Conservation (phyloP, 805 yeast species). For the Kluyveromyces dobzhanskii region DNA sequence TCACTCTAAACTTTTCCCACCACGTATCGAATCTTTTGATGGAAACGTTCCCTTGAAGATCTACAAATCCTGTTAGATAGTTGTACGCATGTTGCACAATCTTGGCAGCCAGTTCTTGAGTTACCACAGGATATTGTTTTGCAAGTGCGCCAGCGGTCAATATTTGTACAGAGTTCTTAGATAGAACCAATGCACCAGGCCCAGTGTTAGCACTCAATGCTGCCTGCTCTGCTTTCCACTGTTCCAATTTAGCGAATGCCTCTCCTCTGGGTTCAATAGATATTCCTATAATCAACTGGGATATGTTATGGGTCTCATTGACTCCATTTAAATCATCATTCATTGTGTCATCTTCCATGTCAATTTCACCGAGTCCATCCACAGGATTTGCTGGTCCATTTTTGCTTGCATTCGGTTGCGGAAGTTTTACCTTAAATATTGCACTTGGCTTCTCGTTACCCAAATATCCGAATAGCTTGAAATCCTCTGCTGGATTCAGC, state of each 20-base stretch:
- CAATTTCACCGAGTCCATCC: conserved; percentile 47
- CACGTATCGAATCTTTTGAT: conserved; percentile 84
- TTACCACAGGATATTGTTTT: conserved; percentile 32
- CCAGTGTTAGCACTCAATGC: conserved; percentile 12
- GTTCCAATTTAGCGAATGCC: conserved; percentile 51
- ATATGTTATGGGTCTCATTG: conserved; percentile 27
- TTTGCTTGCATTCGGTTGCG: conserved; percentile 19
- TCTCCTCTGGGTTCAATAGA: conserved; percentile 72
- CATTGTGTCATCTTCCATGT: conserved; percentile 44
- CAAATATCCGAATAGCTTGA: conserved; percentile 58
- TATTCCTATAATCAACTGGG: conserved; percentile 59
- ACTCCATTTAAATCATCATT: conserved; percentile 30
- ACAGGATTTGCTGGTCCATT: conserved; percentile 6
- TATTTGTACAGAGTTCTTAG: conserved; percentile 17
- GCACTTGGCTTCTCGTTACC: conserved; percentile 75
- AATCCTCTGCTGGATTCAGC: conserved; percentile 50
- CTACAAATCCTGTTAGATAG: conserved; percentile 80
- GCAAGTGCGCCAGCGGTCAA: conserved; percentile 26
- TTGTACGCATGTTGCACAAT: conserved; percentile 91
- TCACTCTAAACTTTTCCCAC: conserved; percentile 86
- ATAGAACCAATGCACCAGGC: conserved; percentile 23
- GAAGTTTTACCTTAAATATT: conserved; percentile 65
- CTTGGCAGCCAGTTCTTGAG: conserved; percentile 69
- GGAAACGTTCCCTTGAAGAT: conserved; percentile 69
- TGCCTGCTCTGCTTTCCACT: conserved; percentile 29